Evolutionary conservation across 2,329 filamentous ascomycete genomes (phyloP), one percentile per base, ranked within the genome.

Genomic region (Cladosporium austrohemisphaericum): DNA sequence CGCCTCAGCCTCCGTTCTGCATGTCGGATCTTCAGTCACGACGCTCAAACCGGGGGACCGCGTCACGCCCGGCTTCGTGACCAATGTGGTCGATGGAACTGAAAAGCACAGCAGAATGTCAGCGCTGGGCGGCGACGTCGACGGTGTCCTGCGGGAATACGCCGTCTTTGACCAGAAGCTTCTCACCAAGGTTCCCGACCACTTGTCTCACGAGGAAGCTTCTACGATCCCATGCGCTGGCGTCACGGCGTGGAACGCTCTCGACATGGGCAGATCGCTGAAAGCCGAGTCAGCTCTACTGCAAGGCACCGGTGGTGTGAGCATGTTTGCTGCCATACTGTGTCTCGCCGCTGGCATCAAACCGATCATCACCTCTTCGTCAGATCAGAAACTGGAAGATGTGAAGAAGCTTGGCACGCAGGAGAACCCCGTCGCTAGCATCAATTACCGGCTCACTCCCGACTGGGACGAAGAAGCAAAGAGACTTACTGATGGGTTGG

Each of bases 381-480:
- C 73, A 1, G 69, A 76, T 3, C 67, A 67, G 5, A 84, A 83
- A 62, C 74, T 73, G 0, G 60, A 74, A 43, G 67, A 68, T 18
- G 68, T 82, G 16, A 73, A 70, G 50, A 70, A 78, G 32, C 65
- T 76, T 1, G 81, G 82, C 2, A 81, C 79, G 0, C 80, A 78
- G 1, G 69, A 74, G 36, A 33, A 44, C 6, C 48, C n/a, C 9
- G 20, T 53, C n/a, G 69, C 78, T 29, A 66, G 77, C 2, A 70
- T 84, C 60, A 83, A 84, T 62, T 85, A 85, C 61, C 76, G 73
- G 50, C 70, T 60, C 0, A 72, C 71, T 5, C 65, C 74, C 0
- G 72, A 76, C 49, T 85, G 82, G 82, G 79, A 80, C 6, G 64
- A 68, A 3, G 71, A 71, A n/a, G 80, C 79, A 10, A 71, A 75